Conservation (phyloP, 768 basidiomycete species). For the Lentinula edodes region DNA sequence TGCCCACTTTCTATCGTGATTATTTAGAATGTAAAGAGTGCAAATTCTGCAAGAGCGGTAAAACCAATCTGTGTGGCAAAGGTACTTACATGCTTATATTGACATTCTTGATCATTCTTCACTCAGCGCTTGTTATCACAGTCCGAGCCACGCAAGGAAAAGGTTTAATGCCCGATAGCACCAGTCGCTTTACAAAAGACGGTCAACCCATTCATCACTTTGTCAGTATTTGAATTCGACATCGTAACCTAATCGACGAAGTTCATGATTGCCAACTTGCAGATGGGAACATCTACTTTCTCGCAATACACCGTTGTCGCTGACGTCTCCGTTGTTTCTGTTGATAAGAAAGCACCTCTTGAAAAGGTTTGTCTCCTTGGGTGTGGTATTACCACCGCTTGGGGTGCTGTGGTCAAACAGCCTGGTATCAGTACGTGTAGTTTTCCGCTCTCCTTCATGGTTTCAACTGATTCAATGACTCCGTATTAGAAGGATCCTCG, state of each 20-base stretch:
- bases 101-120: neutral
- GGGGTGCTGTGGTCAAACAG: constrained; percentile 93
- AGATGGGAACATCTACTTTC: constrained; percentile 99
- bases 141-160: constrained; percentile 92
- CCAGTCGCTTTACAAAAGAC: constrained; percentile 82
- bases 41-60: constrained; percentile 98
- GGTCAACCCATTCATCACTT: constrained; percentile 90
- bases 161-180: constrained; percentile 91
- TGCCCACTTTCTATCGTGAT: neutral
- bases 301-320: constrained; percentile 99
- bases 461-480: constrained; percentile 3
- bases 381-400: constrained; percentile 97
- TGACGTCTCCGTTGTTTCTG: constrained; percentile 92
- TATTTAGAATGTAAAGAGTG: constrained; percentile 86
- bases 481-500: constrained; percentile 61
- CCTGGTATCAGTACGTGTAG: constrained; percentile 65
- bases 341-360: constrained; percentile 80
- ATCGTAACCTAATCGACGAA: too few relatives aligned
- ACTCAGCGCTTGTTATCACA: constrained; percentile 20
- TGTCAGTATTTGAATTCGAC: constrained; percentile 40
- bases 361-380: constrained; percentile 97
- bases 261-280: neutral
- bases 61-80: constrained; percentile 97
- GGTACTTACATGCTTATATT: constrained; percentile 36
- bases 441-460: neutral